These are phyloP conservation scores for Trichoderma oligosporum DNA, from an alignment of 2,329 filamentous ascomycete species.

Conservation along the genomic window DNA sequence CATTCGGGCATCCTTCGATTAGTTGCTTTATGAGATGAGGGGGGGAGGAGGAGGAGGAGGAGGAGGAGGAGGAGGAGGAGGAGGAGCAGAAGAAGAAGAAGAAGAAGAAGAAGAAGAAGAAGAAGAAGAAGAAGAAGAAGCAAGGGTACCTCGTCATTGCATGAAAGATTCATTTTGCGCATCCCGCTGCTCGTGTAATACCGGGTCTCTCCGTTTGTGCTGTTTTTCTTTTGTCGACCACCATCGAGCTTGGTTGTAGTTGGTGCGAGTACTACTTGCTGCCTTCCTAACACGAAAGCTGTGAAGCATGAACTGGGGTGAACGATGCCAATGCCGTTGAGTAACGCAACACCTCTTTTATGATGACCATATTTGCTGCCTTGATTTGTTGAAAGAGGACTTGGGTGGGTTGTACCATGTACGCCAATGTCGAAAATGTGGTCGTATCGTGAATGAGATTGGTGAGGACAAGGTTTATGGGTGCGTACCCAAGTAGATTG, in stretches of 20 bases:
- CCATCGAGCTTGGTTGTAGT: neutral
- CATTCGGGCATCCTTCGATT: neutral
- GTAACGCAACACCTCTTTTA: neutral
- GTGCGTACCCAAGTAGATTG: neutral
- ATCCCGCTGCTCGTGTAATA: no score
- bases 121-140: no score
- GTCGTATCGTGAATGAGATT: neutral
- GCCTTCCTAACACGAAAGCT: neutral
- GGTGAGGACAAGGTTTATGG: neutral
- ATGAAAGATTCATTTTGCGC: no score
- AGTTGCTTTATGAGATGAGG: no score
- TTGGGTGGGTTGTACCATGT: neutral
- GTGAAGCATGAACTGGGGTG: neutral
- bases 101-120: no score
- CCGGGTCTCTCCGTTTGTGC: slow-evolving; percentile 3
- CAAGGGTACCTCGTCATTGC: no score
- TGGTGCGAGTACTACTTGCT: neutral
- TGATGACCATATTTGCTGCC: neutral
- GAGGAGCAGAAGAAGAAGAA: no score
- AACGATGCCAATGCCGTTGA: neutral
- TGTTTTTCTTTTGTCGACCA: neutral
- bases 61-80: no score
- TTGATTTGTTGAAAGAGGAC: neutral
- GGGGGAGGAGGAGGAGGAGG: no score
- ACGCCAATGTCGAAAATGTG: no score